phyloP scores from a whole-genome alignment of 75 land plant species.

The Sequoia sempervirens region DNA sequence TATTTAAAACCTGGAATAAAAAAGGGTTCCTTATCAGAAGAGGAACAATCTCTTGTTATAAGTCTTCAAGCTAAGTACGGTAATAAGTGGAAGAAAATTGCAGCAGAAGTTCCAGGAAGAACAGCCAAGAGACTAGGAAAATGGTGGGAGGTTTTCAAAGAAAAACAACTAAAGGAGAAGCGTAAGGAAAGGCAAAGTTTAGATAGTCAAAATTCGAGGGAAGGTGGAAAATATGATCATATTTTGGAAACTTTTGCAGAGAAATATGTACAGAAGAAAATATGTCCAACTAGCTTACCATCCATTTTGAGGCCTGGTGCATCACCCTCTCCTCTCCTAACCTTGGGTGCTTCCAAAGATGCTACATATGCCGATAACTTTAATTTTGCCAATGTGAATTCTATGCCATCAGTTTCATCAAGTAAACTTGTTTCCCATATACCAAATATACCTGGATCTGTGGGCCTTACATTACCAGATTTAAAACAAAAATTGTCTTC shows the following conservation, averaged over 20 bases:
- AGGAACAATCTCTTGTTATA: slow-evolving; percentile 68
- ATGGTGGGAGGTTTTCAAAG: slow-evolving; percentile 69
- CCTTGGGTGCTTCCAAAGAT: not conserved
- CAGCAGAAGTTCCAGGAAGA: slow-evolving; percentile 54
- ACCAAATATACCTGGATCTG: slow-evolving; percentile 1
- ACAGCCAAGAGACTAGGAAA: slow-evolving; percentile 59
- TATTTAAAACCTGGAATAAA: slow-evolving; percentile 64
- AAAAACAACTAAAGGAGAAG: slow-evolving; percentile 39
- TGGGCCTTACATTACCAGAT: slow-evolving; percentile 3
- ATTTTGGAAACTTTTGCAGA: slow-evolving; percentile 44
- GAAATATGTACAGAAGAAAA: slow-evolving; percentile 29
- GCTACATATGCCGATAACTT: slow-evolving; percentile 4
- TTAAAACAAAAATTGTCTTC: not conserved
- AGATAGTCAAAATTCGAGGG: not conserved
- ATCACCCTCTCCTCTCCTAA: slow-evolving; percentile 8
- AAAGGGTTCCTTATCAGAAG: slow-evolving; percentile 48
- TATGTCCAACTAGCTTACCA: slow-evolving; percentile 1
- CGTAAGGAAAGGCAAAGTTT: slow-evolving; percentile 15
- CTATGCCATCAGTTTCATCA: not conserved
- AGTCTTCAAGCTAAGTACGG: slow-evolving; percentile 73
- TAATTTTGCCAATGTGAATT: not conserved
- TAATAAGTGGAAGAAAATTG: slow-evolving; percentile 85
- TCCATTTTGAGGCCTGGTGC: not conserved
- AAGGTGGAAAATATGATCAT: slow-evolving; percentile 27
- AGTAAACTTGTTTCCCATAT: slow-evolving; percentile 1